Evolutionary conservation across 129 eudicot genomes (phyloP).

Genomic region (Lactuca sativa): DNA sequence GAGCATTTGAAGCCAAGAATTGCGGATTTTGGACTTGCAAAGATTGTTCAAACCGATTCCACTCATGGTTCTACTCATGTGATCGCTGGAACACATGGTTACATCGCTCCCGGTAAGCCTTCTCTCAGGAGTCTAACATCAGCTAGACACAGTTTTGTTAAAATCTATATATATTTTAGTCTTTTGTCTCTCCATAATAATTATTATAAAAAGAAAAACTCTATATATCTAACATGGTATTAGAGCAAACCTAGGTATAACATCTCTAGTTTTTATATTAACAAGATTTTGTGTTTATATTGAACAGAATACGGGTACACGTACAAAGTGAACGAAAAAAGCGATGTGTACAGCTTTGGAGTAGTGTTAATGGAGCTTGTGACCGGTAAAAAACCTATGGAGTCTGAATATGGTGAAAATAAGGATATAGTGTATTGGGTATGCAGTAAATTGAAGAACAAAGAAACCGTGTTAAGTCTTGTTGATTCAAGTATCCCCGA

Average conservation of each 20-base stretch:
- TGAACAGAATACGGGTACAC: constrained; percentile 88
- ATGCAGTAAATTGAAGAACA: constrained; percentile 63
- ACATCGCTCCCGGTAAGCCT: constrained; percentile 76
- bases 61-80: constrained; percentile 49
- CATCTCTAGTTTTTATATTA: neutral
- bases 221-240: neutral
- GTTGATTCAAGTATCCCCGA: constrained; percentile 59
- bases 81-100: constrained; percentile 84
- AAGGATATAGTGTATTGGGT: constrained; percentile 89
- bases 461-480: constrained; percentile 68
- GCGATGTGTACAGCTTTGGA: constrained; percentile 90
- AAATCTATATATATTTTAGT: too few species aligned
- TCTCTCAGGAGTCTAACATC: neutral
- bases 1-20: constrained; percentile 70
- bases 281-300: neutral
- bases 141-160: neutral
- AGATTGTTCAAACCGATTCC: constrained; percentile 48
- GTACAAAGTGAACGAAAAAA: constrained; percentile 82
- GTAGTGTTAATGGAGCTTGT: constrained; percentile 92
- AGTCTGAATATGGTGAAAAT: constrained; percentile 74
- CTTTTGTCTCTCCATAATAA: too few species aligned
- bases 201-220: too few species aligned
- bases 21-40: constrained; percentile 88
- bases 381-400: constrained; percentile 84
- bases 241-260: too few species aligned